These are phyloP conservation scores for Chenopodium suecicum DNA, from an alignment of 148 eudicot species.

Conservation along the genomic window DNA sequence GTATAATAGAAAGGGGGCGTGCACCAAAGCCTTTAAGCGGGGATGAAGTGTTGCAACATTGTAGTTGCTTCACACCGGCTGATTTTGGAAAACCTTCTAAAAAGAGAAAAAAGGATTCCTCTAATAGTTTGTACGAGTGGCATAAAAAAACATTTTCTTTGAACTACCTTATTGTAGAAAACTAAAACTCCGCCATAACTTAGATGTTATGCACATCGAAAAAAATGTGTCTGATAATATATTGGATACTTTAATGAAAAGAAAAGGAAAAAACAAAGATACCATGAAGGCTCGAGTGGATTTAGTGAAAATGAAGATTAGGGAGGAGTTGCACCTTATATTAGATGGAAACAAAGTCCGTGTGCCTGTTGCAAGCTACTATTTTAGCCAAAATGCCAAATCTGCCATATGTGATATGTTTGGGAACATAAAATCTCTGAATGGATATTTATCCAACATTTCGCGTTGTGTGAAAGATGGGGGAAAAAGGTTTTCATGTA, in stretches of 20 bases:
- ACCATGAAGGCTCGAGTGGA: background rate
- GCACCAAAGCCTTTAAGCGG: constrained; percentile 5
- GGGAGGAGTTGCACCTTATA: background rate
- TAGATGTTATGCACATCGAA: background rate
- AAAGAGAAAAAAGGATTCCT: background rate
- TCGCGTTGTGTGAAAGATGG: no score
- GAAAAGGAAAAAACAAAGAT: constrained; percentile 7
- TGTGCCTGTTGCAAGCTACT: background rate
- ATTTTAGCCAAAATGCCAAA: background rate
- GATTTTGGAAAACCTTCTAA: no score
- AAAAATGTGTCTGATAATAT: background rate
- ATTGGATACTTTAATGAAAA: background rate
- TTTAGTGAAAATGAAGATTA: background rate
- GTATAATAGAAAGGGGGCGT: background rate
- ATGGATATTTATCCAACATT: no score
- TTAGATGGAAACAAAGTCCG: background rate
- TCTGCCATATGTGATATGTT: background rate
- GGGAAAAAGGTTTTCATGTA: no score
- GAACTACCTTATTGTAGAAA: background rate
- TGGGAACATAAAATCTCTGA: no score
- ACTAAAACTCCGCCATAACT: constrained; percentile 2
- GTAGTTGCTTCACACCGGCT: no score
- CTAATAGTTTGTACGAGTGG: background rate
- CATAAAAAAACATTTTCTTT: background rate
- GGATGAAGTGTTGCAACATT: background rate